Base-by-base conservation (phyloP, 2,329 filamentous ascomycete genomes). In the Ophiocordyceps sinensis region DNA sequence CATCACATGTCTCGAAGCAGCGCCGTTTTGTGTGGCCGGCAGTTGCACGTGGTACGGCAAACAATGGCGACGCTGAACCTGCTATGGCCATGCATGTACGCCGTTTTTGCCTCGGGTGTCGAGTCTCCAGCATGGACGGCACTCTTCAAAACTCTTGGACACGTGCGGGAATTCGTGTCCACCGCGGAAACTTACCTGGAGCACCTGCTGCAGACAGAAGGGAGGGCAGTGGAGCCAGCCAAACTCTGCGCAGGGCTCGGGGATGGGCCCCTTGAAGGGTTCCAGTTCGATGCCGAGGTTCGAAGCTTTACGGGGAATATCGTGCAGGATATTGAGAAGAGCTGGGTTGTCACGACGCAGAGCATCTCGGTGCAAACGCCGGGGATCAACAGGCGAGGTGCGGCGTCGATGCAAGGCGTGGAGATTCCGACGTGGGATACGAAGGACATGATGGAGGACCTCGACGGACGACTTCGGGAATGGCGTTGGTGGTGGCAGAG, bases 271-370 rank as follows among this genome's bases (percentile, higher is more conserved):
- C n/a, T 36, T 12, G 40, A 26, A 7, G 11, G 34, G 7, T 11
- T 21, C 11, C 32, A 40, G 38, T 41, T 45, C 28, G 44, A 60
- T 28, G 43, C 57, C 3, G 54, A 65, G 23, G 51, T 66, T 9
- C 50, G 55, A 28, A 58, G 46, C 35, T 72, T 73, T 42, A 53
- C 56, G 7, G 56, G 59, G 14, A 61, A 61, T 38, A 67, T 74
- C 31, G 41, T 61, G 5, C 56, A 60, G 9, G 69, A 74, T 35
- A 61, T 72, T 11, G 53, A 54, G 4, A 60, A 58, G 36, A 67
- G 63, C 35, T 74, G 71, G 71, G 43, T 59, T 8, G 49, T 56
- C 1, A 52, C 53, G 3, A 51, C 48, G 4, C 48, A 51, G 2
- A 53, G 44, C 3, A 58, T 70, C 11, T 60, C 55, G 0, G 58